These are phyloP conservation scores for Candida dajiaensis DNA, from an alignment of 805 yeast species.

Conservation along the genomic window DNA sequence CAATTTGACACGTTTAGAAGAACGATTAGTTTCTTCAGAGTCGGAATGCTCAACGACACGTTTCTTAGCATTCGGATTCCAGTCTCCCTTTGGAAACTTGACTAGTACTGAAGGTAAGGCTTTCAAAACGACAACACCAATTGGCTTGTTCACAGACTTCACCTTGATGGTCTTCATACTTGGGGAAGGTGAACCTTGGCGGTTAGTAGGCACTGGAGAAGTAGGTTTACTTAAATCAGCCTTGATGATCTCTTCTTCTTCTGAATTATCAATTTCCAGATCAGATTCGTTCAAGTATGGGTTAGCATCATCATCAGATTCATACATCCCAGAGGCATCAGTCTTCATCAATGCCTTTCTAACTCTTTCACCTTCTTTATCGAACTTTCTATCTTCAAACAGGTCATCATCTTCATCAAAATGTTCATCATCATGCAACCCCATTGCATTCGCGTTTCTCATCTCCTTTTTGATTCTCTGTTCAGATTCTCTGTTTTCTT, in stretches of 20 bases:
- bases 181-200: constrained; percentile 17
- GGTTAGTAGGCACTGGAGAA: constrained; percentile 18
- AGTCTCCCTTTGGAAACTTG: constrained; percentile 73
- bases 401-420: constrained; percentile 69
- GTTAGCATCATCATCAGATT: constrained; percentile 80
- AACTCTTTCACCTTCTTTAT: constrained; percentile 84
- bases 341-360: constrained; percentile 78
- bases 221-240: constrained; percentile 27
- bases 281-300: constrained; percentile 78
- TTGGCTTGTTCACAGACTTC: constrained; percentile 39
- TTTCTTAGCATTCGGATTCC: constrained; percentile 62
- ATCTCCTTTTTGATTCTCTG: constrained; percentile 76
- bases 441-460: constrained; percentile 74
- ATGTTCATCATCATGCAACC: constrained; percentile 49
- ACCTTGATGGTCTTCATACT: constrained; percentile 31
- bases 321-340: constrained; percentile 69
- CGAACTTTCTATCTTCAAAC: constrained; percentile 71
- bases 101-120: constrained; percentile 55
- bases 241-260: constrained; percentile 35
- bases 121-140: constrained; percentile 55
- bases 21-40: constrained; percentile 23
- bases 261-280: constrained; percentile 37
- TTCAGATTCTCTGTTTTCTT: constrained; percentile 88
- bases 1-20: constrained; percentile 33
- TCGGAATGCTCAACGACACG: constrained; percentile 24